These are phyloP conservation scores for Pestalotiopsis sp. DNA, from an alignment of 2,329 filamentous ascomycete genomes.

Conservation along the genomic window DNA sequence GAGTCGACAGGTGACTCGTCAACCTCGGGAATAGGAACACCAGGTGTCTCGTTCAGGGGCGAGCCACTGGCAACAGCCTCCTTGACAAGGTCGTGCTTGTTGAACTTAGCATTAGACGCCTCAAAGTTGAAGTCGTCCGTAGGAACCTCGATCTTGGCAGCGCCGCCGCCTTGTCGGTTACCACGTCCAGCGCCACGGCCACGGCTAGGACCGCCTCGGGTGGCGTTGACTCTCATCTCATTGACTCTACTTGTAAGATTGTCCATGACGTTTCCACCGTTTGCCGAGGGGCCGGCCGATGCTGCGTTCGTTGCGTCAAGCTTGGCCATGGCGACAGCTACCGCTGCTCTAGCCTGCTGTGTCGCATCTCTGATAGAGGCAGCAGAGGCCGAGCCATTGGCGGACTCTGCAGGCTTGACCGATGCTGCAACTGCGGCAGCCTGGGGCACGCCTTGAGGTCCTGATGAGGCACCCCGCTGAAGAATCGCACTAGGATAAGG, in stretches of 20 bases:
- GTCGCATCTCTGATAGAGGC: slow-evolving; percentile 67
- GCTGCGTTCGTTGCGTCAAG: slow-evolving; percentile 47
- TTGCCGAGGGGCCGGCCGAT: slow-evolving; percentile 29
- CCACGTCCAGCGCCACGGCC: slow-evolving; percentile 42
- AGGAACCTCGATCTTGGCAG: slow-evolving; percentile 83
- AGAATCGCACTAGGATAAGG: slow-evolving; percentile 58
- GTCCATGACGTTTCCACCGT: slow-evolving; percentile 58
- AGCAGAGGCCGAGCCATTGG: slow-evolving; percentile 38
- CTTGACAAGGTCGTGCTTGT: slow-evolving; percentile 83
- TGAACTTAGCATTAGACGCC: slow-evolving; percentile 84
- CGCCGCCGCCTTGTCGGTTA: slow-evolving; percentile 39
- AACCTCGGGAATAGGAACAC: slow-evolving; percentile 38
- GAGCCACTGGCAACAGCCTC: slow-evolving; percentile 79
- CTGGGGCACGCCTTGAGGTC: slow-evolving; percentile 26
- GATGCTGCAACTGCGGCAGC: slow-evolving; percentile 29
- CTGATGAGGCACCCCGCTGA: slow-evolving; percentile 22
- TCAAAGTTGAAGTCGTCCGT: slow-evolving; percentile 92
- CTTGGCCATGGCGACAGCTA: slow-evolving; percentile 81
- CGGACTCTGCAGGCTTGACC: slow-evolving; percentile 41
- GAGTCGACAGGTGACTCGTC: slow-evolving; percentile 40
- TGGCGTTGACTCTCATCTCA: slow-evolving; percentile 72
- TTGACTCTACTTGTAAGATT: slow-evolving; percentile 76
- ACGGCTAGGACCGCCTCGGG: slow-evolving; percentile 51
- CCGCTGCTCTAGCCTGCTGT: slow-evolving; percentile 74
- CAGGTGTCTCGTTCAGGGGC: slow-evolving; percentile 59